Evolutionary conservation across 2,329 filamentous ascomycete species (phyloP).

Genomic region (Ascochyta lentis): DNA sequence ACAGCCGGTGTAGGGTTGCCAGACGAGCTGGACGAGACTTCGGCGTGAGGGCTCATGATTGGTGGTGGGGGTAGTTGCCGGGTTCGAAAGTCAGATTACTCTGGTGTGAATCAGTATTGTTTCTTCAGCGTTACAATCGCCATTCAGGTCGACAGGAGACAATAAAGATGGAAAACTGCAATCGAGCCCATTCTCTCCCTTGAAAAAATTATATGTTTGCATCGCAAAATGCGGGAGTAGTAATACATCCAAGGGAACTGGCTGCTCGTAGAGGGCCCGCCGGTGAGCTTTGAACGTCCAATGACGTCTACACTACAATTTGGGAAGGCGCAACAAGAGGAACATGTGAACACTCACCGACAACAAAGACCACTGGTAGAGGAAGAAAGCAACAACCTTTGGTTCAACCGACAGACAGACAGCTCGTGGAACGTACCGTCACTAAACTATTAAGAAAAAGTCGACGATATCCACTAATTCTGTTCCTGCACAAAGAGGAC

Average conservation of each 20-base stretch:
- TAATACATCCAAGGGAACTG: slow-evolving; percentile 15
- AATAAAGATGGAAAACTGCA: not conserved
- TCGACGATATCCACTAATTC: slow-evolving; percentile 26
- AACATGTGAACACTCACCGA: slow-evolving; percentile 11
- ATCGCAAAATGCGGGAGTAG: slow-evolving; percentile 3
- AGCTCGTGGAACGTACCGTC: slow-evolving; percentile 7
- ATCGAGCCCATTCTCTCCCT: not conserved
- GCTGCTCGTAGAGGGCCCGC: slow-evolving; percentile 6
- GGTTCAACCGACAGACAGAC: slow-evolving; percentile 3
- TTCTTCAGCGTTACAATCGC: not conserved
- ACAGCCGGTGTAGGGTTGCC: slow-evolving; percentile 27
- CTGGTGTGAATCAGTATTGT: slow-evolving; percentile 4
- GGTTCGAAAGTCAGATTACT: not conserved
- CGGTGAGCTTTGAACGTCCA: not conserved
- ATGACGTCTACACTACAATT: slow-evolving; percentile 34
- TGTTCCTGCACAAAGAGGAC: slow-evolving; percentile 27
- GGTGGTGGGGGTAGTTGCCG: not conserved
- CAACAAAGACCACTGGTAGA: slow-evolving; percentile 4
- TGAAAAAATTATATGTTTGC: slow-evolving; percentile 4
- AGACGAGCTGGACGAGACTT: slow-evolving; percentile 27
- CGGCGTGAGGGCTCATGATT: slow-evolving; percentile 47
- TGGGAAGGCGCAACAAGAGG: slow-evolving; percentile 1
- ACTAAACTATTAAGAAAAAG: slow-evolving; percentile 20
- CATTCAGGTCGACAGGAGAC: not conserved
- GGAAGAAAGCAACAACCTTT: not conserved